These are phyloP conservation scores for Pseudevernia furfuracea DNA, from an alignment of 495 filamentous ascomycete species.

Conservation along the genomic window DNA sequence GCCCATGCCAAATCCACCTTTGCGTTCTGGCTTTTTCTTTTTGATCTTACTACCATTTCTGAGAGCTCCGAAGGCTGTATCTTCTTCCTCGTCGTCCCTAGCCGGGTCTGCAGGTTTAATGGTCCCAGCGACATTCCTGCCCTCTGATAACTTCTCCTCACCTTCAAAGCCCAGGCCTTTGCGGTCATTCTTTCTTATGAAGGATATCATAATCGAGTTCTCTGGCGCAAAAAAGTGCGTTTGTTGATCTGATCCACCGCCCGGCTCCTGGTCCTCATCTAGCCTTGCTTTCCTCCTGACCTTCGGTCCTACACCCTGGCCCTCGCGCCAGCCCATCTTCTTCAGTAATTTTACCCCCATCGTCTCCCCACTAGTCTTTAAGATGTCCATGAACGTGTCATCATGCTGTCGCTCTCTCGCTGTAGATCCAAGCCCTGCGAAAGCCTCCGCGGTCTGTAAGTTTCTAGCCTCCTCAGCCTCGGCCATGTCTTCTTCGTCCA, in stretches of 20 bases:
- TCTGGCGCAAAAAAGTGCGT: conserved; percentile 84
- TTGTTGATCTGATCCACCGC: conserved; percentile 36
- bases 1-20: conserved; percentile 76
- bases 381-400: conserved; percentile 64
- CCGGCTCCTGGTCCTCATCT: conserved; percentile 42
- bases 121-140: conserved; percentile 16
- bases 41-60: conserved; percentile 30
- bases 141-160: conserved; percentile 47
- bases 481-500: conserved; percentile 95
- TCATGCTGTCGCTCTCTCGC: conserved; percentile 46
- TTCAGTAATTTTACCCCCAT: conserved; percentile 83
- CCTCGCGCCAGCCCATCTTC: conserved; percentile 94
- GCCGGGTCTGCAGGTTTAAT: conserved; percentile 28
- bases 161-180: conserved; percentile 77
- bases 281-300: conserved; percentile 68
- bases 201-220: conserved; percentile 67
- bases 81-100: conserved; percentile 47
- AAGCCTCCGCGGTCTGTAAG: conserved; percentile 62
- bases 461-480: conserved; percentile 71
- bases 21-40: conserved; percentile 42
- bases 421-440: conserved; percentile 69
- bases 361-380: conserved; percentile 70
- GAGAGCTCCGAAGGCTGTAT: conserved; percentile 27
- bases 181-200: conserved; percentile 66
- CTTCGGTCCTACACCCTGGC: conserved; percentile 87